phyloP scores from a whole-genome alignment of 345 rosid species.

The Gossypioides kirkii region DNA sequence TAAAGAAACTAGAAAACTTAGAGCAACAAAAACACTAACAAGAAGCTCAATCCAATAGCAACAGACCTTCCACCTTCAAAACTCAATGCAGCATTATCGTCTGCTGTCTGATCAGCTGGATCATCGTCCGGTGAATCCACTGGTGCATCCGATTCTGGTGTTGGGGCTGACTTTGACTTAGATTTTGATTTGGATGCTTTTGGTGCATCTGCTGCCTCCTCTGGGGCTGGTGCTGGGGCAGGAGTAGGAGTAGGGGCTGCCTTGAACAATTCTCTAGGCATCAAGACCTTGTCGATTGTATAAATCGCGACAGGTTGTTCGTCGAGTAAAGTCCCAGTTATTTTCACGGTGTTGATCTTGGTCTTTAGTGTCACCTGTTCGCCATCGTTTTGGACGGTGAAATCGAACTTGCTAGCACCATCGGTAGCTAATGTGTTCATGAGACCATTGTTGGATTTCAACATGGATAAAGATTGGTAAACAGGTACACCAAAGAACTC shows the following conservation, averaged over 20 bases:
- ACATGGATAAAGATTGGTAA: conserved; percentile 66
- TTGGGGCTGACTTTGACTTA: conserved; percentile 25
- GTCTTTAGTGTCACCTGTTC: conserved; percentile 69
- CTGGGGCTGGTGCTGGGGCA: conserved; percentile 53
- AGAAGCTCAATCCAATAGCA: conserved; percentile 41
- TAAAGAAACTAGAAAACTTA: conserved; percentile 18
- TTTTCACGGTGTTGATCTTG: conserved; percentile 57
- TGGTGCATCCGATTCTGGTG: conserved; percentile 53
- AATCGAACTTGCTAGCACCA: conserved; percentile 68
- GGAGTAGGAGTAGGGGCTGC: conserved; percentile 61
- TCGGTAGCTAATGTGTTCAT: conserved; percentile 94
- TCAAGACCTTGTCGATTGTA: conserved; percentile 58
- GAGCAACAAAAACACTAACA: conserved; percentile 31
- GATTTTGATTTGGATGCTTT: conserved; percentile 31
- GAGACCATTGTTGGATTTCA: conserved; percentile 77
- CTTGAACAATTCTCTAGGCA: conserved; percentile 78
- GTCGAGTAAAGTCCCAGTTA: conserved; percentile 64
- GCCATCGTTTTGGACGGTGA: conserved; percentile 83
- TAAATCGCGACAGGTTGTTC: conserved; percentile 79
- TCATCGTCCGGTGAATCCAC: conserved; percentile 60
- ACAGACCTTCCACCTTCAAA: conserved; percentile 27
- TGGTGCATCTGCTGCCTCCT: conserved; percentile 58
- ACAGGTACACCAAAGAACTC: conserved; percentile 74
- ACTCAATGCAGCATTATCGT: conserved; percentile 45
- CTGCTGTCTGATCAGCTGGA: conserved; percentile 52